phyloP scores from a whole-genome alignment of 2,329 filamentous ascomycete genomes.

The Ophiostoma fasciatum region DNA sequence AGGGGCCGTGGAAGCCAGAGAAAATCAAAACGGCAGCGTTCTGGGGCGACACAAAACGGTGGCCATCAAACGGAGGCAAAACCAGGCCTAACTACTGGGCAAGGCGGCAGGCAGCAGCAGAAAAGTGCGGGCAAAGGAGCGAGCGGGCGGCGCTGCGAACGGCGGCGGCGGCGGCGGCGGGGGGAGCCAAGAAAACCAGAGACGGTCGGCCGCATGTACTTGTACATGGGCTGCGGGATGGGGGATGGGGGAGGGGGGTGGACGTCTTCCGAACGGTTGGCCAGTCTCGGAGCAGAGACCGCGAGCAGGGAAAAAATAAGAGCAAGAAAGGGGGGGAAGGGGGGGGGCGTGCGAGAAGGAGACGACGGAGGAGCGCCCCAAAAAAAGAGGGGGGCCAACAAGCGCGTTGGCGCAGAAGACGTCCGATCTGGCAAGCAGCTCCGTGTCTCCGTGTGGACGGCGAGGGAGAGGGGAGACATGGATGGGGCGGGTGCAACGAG shows the following conservation, averaged over 20 bases:
- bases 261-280: slow-evolving; percentile 3
- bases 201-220: slow-evolving; percentile 7
- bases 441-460: slow-evolving; percentile 5
- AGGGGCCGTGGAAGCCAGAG: no score
- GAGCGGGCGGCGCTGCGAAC: no score
- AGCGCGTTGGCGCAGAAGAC: slow-evolving; percentile 26
- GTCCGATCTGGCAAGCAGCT: slow-evolving; percentile 16
- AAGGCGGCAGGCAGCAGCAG: slow-evolving; percentile 1
- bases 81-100: slow-evolving; percentile 8
- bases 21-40: no score
- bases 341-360: slow-evolving; percentile 3
- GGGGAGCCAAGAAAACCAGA: no score
- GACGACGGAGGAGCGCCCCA: no score
- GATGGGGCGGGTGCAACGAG: no score
- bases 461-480: background rate
- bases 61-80: slow-evolving; percentile 6
- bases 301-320: slow-evolving; percentile 4
- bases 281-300: slow-evolving; percentile 10
- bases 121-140: background rate
- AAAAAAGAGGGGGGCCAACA: slow-evolving; percentile 16
- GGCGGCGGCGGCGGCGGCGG: no score
- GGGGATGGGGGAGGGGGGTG: background rate
- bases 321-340: background rate
- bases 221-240: slow-evolving; percentile 6
- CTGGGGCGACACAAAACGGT: no score